phyloP scores from a whole-genome alignment of 805 yeast genomes.

The Saturnispora halmiae region DNA sequence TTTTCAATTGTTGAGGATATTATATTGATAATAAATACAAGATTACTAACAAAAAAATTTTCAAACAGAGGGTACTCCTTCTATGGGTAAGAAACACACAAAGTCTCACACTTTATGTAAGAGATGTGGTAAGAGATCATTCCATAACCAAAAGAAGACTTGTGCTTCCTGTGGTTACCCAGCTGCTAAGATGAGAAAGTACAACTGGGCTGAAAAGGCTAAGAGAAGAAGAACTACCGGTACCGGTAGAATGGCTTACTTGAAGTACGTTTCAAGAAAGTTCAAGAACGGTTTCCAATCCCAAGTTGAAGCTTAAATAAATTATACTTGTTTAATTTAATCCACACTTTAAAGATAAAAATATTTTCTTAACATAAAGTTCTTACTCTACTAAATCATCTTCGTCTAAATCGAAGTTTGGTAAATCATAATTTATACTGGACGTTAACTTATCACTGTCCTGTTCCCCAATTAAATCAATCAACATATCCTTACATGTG shows the following conservation, averaged over 20 bases:
- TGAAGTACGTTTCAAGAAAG: constrained; percentile 94
- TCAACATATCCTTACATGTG: constrained; percentile 61
- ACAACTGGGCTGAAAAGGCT: constrained; percentile 99
- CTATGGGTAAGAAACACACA: constrained; percentile 99
- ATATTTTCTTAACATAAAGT: neutral
- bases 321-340: constrained; percentile 2
- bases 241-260: constrained; percentile 98
- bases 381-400: constrained; percentile 13
- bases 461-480: constrained; percentile 58
- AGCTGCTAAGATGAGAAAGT: constrained; percentile 96
- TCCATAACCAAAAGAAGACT: constrained; percentile 99
- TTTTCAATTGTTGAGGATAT: too few relatives aligned
- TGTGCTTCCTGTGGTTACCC: constrained; percentile 99
- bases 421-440: constrained; percentile 44
- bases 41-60: constrained; percentile 23
- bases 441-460: constrained; percentile 69
- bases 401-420: constrained; percentile 17
- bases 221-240: constrained; percentile 99
- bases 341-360: neutral
- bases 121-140: constrained; percentile 98
- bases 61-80: constrained; percentile 93
- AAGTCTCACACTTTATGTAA: constrained; percentile 98
- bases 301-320: constrained; percentile 19
- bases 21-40: too few relatives aligned
- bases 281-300: constrained; percentile 99